Conservation (phyloP, 192 early-diverging fungal species). For the Coemansia sp. region DNA sequence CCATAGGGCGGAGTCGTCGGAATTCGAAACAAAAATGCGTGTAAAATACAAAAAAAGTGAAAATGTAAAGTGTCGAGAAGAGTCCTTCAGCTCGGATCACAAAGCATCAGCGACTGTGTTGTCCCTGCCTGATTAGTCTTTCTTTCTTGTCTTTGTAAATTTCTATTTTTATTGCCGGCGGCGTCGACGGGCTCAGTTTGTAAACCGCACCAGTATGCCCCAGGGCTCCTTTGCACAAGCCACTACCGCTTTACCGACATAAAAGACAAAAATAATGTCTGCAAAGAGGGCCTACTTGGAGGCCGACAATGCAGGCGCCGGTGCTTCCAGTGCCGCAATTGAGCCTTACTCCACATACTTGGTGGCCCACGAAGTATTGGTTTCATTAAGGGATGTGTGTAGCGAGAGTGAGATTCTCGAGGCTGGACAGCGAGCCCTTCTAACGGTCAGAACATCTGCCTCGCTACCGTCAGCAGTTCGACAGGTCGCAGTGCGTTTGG, state of each 20-base stretch:
- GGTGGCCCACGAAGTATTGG: slow-evolving; percentile 29
- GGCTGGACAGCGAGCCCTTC: slow-evolving; percentile 16
- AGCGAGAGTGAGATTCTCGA: slow-evolving; percentile 10
- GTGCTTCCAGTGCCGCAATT: background rate
- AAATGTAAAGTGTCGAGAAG: background rate
- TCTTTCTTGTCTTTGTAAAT: background rate
- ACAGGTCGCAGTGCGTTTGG: slow-evolving; percentile 37
- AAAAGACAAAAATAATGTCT: slow-evolving; percentile 10
- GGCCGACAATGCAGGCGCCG: slow-evolving; percentile 7
- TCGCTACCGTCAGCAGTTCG: slow-evolving; percentile 19
- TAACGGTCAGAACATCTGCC: slow-evolving; percentile 5
- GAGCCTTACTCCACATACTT: slow-evolving; percentile 36
- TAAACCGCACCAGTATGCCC: background rate
- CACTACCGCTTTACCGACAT: background rate
- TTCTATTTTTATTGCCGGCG: background rate
- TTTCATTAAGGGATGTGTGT: slow-evolving; percentile 8
- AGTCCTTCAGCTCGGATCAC: background rate
- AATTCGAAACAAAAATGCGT: background rate
- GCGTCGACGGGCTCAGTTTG: background rate
- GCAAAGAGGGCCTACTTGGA: slow-evolving; percentile 13
- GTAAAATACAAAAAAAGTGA: slow-evolving; percentile 5
- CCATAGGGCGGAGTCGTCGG: background rate
- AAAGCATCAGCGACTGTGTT: background rate
- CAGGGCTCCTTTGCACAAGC: background rate
- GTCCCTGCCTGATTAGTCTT: background rate